phyloP scores from a whole-genome alignment of 2,329 filamentous ascomycete genomes.

The Hysterium pulicare region DNA sequence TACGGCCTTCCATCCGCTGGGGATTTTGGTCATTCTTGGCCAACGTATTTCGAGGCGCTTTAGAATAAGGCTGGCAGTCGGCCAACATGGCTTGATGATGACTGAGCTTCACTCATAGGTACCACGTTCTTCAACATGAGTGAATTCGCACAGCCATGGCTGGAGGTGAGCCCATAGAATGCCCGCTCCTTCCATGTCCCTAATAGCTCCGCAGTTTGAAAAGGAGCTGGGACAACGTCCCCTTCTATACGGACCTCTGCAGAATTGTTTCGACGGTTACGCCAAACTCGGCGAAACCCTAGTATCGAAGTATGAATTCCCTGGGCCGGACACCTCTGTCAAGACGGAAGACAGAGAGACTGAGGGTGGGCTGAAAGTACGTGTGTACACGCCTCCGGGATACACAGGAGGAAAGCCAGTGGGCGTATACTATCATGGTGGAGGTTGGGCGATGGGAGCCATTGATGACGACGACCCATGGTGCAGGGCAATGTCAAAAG shows the following conservation, averaged over 20 bases:
- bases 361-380: conserved; percentile 23
- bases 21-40: no score
- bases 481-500: conserved; percentile 23
- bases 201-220: conserved; percentile 23
- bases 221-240: conserved; percentile 28
- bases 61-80: no score
- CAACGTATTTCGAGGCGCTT: no score
- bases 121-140: no score
- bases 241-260: conserved; percentile 20
- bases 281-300: conserved; percentile 15
- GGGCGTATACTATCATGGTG: conserved; percentile 35
- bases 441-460: conserved; percentile 38
- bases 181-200: background rate
- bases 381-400: conserved; percentile 33
- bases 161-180: conserved; percentile 4
- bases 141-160: conserved; percentile 10
- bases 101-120: no score
- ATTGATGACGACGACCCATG: conserved; percentile 31
- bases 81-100: no score
- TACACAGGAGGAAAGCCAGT: conserved; percentile 29
- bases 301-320: conserved; percentile 24
- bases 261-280: conserved; percentile 19
- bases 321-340: conserved; percentile 29
- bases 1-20: no score
- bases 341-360: conserved; percentile 28